Evolutionary conservation across 768 basidiomycete genomes (phyloP).

Genomic region (Termitomyces eurrhizus): DNA sequence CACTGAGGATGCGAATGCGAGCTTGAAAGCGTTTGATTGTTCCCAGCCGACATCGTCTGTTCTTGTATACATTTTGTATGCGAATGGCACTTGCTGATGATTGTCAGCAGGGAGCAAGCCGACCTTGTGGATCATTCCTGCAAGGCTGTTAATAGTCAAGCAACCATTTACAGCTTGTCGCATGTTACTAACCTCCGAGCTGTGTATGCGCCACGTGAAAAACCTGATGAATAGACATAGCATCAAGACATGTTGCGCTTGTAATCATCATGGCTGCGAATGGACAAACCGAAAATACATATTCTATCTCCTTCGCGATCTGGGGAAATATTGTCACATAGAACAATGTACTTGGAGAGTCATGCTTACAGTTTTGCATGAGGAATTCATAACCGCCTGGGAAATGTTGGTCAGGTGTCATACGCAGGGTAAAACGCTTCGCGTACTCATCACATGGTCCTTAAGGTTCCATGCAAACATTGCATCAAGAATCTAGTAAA

Average conservation of each 20-base stretch:
- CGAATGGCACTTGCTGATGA: slow-evolving; percentile 57
- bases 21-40: slow-evolving; percentile 52
- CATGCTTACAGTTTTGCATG: slow-evolving; percentile 48
- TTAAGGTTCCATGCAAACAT: slow-evolving; percentile 48
- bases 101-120: slow-evolving; percentile 45
- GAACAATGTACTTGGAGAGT: not conserved
- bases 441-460: slow-evolving; percentile 45
- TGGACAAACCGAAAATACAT: slow-evolving; percentile 50
- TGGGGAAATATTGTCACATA: slow-evolving; percentile 11
- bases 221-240: slow-evolving; percentile 26
- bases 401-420: not conserved
- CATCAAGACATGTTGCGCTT: not conserved
- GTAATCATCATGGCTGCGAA: not conserved
- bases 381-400: slow-evolving; percentile 54
- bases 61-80: slow-evolving; percentile 57
- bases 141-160: slow-evolving; percentile 26
- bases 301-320: slow-evolving; percentile 53
- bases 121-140: slow-evolving; percentile 51
- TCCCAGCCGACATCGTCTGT: slow-evolving; percentile 46
- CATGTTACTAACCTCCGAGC: slow-evolving; percentile 39
- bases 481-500: slow-evolving; percentile 38
- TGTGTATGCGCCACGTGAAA: slow-evolving; percentile 65
- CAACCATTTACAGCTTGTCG: not conserved
- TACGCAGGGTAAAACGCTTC: not conserved
- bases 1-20: slow-evolving; percentile 49